Percentiles rank a stretch among this genome's conserved stretches.
phyloP scores from a whole-genome alignment of 768 basidiomycete genomes.

The Termitomyces sp. region DNA sequence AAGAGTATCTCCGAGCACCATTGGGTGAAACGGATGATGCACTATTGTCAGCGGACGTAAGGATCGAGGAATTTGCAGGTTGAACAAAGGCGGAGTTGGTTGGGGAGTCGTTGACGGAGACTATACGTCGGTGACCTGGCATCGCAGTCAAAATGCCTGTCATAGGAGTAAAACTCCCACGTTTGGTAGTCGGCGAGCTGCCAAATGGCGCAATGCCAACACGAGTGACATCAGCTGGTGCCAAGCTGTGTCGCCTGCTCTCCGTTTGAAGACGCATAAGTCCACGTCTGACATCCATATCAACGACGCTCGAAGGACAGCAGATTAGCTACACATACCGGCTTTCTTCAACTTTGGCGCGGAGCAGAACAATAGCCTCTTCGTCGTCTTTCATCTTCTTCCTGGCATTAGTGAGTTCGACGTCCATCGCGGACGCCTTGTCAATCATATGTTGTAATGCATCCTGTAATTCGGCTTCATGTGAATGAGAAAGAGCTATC shows the following conservation, averaged over 20 bases:
- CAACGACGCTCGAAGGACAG: not conserved
- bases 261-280: constrained; percentile 85
- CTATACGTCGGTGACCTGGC: constrained; percentile 62
- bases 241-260: constrained; percentile 55
- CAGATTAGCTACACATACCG: constrained; percentile 38
- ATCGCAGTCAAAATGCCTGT: constrained; percentile 47
- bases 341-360: constrained; percentile 86
- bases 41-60: constrained; percentile 27
- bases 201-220: constrained; percentile 24
- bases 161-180: constrained; percentile 72
- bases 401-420: constrained; percentile 45
- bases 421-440: constrained; percentile 54
- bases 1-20: constrained; percentile 40
- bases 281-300: constrained; percentile 50
- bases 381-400: constrained; percentile 65
- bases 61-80: constrained; percentile 27
- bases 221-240: constrained; percentile 51
- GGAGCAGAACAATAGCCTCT: constrained; percentile 67
- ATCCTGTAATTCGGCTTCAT: constrained; percentile 59
- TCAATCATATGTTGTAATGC: constrained; percentile 61
- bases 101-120: constrained; percentile 65
- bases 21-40: constrained; percentile 16
- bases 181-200: constrained; percentile 32
- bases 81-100: constrained; percentile 28
- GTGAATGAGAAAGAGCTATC: constrained; percentile 42